A percentile compares a stretch with the other conserved stretches of the same genome.
Evolutionary conservation across 2,329 filamentous ascomycete genomes (phyloP).

Genomic region (Blastomyces gilchristii): DNA sequence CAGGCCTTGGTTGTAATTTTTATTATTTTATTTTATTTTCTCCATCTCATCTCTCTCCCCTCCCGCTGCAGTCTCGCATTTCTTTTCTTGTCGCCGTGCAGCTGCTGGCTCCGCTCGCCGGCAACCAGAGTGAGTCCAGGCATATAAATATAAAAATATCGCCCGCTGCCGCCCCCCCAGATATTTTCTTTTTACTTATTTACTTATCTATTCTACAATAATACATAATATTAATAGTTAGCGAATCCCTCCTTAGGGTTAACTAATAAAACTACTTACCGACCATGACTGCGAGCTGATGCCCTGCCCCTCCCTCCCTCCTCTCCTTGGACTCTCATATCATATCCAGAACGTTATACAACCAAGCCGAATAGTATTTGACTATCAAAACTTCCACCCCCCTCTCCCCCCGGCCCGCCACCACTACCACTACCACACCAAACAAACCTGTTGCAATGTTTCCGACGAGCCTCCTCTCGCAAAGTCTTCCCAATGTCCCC

Average conservation of each 20-base stretch:
- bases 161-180: background rate
- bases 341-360: too few relatives aligned
- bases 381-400: background rate
- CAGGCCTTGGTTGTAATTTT: too few relatives aligned
- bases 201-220: too few relatives aligned
- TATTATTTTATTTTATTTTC: too few relatives aligned
- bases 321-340: too few relatives aligned
- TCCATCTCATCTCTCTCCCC: background rate
- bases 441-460: constrained; percentile 8
- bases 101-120: background rate
- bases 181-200: too few relatives aligned
- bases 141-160: background rate
- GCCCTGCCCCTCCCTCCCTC: background rate
- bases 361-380: background rate
- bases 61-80: too few relatives aligned
- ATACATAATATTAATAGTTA: too few relatives aligned
- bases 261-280: background rate
- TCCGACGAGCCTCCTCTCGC: constrained; percentile 10
- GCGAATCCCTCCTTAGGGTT: too few relatives aligned
- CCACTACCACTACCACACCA: background rate
- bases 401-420: too few relatives aligned
- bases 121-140: background rate
- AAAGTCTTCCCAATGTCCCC: constrained; percentile 31
- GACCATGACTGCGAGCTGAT: background rate
- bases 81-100: background rate